Evolutionary conservation across 306 rosid genomes (phyloP).

Genomic region (Rosa rugosa): DNA sequence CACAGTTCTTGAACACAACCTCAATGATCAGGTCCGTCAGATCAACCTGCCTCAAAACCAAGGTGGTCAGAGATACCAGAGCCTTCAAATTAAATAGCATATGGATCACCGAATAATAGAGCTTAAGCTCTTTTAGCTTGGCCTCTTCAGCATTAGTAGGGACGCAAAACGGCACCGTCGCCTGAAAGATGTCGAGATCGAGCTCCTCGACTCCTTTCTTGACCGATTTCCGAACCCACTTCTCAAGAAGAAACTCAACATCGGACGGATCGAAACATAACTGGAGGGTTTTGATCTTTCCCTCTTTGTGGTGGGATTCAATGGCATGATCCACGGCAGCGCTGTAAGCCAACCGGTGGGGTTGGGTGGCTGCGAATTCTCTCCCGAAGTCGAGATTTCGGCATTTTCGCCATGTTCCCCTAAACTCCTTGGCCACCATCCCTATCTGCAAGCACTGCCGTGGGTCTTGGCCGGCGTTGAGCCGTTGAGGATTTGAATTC

Average conservation of each 20-base stretch:
- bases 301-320: not conserved
- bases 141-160: too few species aligned
- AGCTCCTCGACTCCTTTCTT: conserved; percentile 5
- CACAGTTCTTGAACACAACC: too few species aligned
- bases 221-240: conserved; percentile 26
- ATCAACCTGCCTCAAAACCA: too few species aligned
- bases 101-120: too few species aligned
- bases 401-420: not conserved
- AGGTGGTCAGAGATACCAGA: too few species aligned
- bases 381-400: not conserved
- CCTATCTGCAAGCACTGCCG: not conserved
- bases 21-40: too few species aligned
- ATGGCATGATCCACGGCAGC: conserved; percentile 18
- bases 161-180: too few species aligned
- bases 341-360: not conserved
- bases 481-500: too few species aligned
- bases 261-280: conserved; percentile 21
- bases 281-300: conserved; percentile 5
- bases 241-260: not conserved
- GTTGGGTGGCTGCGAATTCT: not conserved
- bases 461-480: too few species aligned
- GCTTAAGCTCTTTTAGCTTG: too few species aligned
- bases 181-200: too few species aligned
- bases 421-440: not conserved
- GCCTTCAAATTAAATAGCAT: too few species aligned